These are phyloP conservation scores for Xylariales sp. DNA, from an alignment of 2,329 filamentous ascomycete species.

Conservation along the genomic window DNA sequence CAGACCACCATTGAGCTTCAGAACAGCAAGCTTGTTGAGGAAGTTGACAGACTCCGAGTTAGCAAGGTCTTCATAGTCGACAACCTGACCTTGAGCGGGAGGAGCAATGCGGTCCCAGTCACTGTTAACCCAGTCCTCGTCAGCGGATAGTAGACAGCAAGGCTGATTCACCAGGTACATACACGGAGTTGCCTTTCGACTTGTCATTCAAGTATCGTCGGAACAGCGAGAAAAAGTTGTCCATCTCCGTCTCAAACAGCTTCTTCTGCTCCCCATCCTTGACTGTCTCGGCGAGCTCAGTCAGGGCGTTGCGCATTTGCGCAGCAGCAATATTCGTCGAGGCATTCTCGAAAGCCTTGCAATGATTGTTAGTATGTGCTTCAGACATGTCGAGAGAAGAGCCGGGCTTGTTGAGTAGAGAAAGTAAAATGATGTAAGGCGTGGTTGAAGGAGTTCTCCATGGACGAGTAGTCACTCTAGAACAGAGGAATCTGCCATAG, in stretches of 20 bases:
- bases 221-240: conserved; percentile 99
- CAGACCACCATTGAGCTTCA: conserved; percentile 98
- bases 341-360: conserved; percentile 96
- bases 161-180: conserved; percentile 29
- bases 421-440: not conserved
- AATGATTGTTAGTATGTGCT: conserved; percentile 8
- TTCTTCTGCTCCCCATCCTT: conserved; percentile 77
- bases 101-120: conserved; percentile 97
- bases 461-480: not conserved
- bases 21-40: conserved; percentile 93
- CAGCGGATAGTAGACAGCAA: not conserved
- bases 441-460: too few species aligned
- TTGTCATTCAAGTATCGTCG: conserved; percentile 97
- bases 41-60: conserved; percentile 90
- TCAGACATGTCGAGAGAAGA: conserved; percentile 3
- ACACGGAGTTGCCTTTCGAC: conserved; percentile 92
- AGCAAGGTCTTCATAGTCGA: conserved; percentile 86
- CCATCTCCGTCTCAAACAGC: conserved; percentile 99
- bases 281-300: conserved; percentile 85
- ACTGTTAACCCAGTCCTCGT: conserved; percentile 39
- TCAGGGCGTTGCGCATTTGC: conserved; percentile 98
- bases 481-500: too few species aligned
- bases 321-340: conserved; percentile 96
- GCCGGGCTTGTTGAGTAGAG: not conserved
- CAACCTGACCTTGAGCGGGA: conserved; percentile 87